Conservation (phyloP, 78 protist genomes). For the Dictyostelium brefeldianum region DNA sequence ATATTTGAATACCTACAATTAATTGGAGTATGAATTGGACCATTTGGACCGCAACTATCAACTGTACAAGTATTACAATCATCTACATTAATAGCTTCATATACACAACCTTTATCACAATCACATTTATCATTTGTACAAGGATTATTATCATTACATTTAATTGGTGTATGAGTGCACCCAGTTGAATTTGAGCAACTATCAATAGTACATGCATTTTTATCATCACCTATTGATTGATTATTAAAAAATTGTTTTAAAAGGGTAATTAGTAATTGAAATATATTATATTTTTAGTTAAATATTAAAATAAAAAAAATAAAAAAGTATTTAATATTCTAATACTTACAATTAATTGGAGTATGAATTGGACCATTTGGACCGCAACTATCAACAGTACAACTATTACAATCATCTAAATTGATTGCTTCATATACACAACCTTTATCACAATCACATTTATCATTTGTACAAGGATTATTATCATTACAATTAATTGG, state of each 20-base stretch:
- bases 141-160: constrained; percentile 35
- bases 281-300: no score
- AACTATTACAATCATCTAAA: background rate
- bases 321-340: no score
- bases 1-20: no score
- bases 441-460: constrained; percentile 34
- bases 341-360: background rate
- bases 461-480: constrained; percentile 22
- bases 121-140: constrained; percentile 38
- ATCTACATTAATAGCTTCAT: background rate
- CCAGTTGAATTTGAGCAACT: constrained; percentile 35
- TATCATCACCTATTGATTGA: constrained; percentile 36
- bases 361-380: background rate
- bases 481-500: constrained; percentile 38
- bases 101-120: background rate
- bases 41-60: no score
- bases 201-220: constrained; percentile 48
- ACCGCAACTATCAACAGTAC: constrained; percentile 17
- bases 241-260: background rate
- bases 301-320: no score
- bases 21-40: constrained; percentile 22
- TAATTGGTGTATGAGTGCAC: constrained; percentile 14
- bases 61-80: constrained; percentile 75
- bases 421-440: background rate
- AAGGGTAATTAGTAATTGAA: no score